Evolutionary conservation across 768 basidiomycete species (phyloP), one percentile per base, ranked within the genome.

Genomic region (Grammothele lineata): DNA sequence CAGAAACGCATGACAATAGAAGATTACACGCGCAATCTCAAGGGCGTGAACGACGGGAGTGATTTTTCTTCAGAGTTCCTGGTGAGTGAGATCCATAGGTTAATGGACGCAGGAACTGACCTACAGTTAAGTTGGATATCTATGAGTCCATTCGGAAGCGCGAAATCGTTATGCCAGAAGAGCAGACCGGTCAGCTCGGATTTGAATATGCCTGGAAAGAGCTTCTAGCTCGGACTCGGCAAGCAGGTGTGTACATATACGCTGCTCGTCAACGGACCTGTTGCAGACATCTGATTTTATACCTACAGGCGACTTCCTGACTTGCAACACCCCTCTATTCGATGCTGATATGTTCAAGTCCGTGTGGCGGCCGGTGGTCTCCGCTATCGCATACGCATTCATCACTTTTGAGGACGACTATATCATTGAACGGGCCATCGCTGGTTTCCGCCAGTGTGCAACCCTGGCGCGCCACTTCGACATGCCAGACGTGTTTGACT

Each of bases 151-250:
- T 99, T 58, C 82, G 88, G 43, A 93, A 88, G 66, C 75, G 83
- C 35, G 96, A 99, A 69, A 97, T 99, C 45, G 77, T 98, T 40
- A 87, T 99, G 83, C 95, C 96, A 0, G 93, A 97, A 66, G 96
- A 99, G 57, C 96, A 99, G 59, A 88, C 85, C 8, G 96, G 95
- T 2, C 91, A 92, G 61, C 77, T 95, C 37, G 96, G 96, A 8
- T 99, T 99, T 62, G 96, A 98, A 57, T 96, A 95, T 63, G 95
- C 96, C 15, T 99, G 96, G 96, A 97, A 96, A 63, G 93, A 97
- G 57, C 72, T 99, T 9, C 75, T 97, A 30, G 67, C 83, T 25
- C 80, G 96, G 25, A 82, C 93, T 37, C 76, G 83, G 46, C 83
- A 82, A 62, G 81, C 91, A 50, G 91, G 92, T 87, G 49, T 35